Percentiles rank a stretch among this genome's conserved stretches.
phyloP scores from a whole-genome alignment of 225 moss, liverwort and hornwort species.

The Physcomitrium patens region DNA sequence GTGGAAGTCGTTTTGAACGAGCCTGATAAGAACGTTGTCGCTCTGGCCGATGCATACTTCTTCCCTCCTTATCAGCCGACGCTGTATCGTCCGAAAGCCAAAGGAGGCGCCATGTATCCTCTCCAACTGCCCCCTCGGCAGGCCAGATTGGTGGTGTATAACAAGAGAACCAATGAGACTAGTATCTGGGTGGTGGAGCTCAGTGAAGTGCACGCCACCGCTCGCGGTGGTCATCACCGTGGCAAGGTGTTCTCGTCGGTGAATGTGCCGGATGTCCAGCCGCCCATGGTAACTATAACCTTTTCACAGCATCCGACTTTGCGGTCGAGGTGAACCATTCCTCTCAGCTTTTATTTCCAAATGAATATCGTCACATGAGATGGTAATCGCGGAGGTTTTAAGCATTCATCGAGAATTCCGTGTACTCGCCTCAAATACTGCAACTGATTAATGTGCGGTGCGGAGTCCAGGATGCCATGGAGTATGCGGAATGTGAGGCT shows the following conservation, averaged over 20 bases:
- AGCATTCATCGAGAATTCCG: no score
- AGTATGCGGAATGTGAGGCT: slow-evolving; percentile 97
- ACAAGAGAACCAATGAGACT: slow-evolving; percentile 90
- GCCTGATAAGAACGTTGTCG: slow-evolving; percentile 93
- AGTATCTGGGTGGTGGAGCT: slow-evolving; percentile 91
- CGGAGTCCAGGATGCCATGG: slow-evolving; percentile 87
- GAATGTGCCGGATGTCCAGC: slow-evolving; percentile 86
- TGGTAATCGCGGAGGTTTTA: no score
- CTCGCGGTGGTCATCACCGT: slow-evolving; percentile 89
- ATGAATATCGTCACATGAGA: no score
- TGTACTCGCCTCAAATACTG: not conserved
- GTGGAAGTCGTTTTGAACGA: slow-evolving; percentile 95
- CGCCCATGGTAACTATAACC: slow-evolving; percentile 70
- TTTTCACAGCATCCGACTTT: no score
- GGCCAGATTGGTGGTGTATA: slow-evolving; percentile 85
- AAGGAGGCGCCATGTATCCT: slow-evolving; percentile 80
- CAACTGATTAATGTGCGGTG: slow-evolving; percentile 23
- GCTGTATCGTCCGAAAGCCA: slow-evolving; percentile 70
- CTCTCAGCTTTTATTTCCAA: no score
- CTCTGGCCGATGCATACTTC: slow-evolving; percentile 89
- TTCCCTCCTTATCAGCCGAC: slow-evolving; percentile 94
- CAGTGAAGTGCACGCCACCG: slow-evolving; percentile 90
- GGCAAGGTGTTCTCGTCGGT: slow-evolving; percentile 87
- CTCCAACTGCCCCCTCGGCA: slow-evolving; percentile 88
- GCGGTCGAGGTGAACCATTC: no score